Evolutionary conservation across 2,329 filamentous ascomycete species (phyloP), one percentile per base, ranked within the genome.

Genomic region (Clonostachys chloroleuca): DNA sequence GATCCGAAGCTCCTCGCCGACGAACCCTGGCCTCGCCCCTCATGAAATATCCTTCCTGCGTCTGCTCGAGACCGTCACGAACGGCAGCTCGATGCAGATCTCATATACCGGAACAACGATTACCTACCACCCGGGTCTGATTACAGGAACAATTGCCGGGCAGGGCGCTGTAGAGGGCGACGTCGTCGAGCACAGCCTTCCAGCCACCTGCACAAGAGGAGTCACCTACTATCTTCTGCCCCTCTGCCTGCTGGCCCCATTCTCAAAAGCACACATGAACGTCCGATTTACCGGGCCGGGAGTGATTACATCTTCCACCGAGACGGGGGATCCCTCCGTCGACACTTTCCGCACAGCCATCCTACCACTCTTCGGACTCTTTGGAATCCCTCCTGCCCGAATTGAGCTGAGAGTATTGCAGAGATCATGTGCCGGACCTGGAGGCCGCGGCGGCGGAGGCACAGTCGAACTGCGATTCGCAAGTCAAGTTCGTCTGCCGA

Each of bases 41-140:
- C 87, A 96, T 72, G 94, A 99, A 70, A 85, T 97, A 59, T 97
- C 94, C 42, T 92, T 99, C 67, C 80, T 99, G 34, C 92, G 94
- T 48, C 87, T 99, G 16, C 84, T 99, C 61, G 94, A 97, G 67
- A 81, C 89, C 56, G 79, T 99, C 59, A 99, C 94, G 61, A 99
- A 99, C 75, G 94, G 94, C 69, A 89, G 88, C 49, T 84, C 87
- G 47, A 90, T 97, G 71, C 92, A 96, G 61, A 96, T 99, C 57
- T 96, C 91, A 12, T 94, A 95, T 71, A 96, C 91, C 2, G 94
- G 94, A 62, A 97, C 94, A 1, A 92, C 90, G 2, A 81, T 99
- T 47, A 86, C 92, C 36, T 99, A 95, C 70, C 87, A 89, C 54
- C 94, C 94, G 0, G 94, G 94, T 35, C 75, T 99, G 39, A 95